Percentiles rank a stretch among this genome's conserved stretches.
Conservation (phyloP, 352 stramenopile species). For the Blastocystis sp. region DNA sequence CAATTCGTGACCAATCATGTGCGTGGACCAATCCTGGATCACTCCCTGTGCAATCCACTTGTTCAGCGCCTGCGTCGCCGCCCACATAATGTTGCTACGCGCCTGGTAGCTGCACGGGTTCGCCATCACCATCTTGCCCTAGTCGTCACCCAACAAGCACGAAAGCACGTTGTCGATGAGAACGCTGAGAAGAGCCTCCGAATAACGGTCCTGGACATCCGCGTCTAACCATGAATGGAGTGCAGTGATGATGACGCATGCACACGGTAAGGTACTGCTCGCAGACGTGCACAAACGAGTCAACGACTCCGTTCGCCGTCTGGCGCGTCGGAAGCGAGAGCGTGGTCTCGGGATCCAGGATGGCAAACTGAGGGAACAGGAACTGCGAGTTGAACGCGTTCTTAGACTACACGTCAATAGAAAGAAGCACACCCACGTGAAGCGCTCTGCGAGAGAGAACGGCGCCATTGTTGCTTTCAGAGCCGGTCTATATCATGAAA, state of each 20-base stretch:
- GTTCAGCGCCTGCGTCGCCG: constrained; percentile 72
- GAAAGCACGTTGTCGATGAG: constrained; percentile 66
- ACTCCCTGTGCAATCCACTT: constrained; percentile 73
- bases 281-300: constrained; percentile 72
- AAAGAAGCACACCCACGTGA: neutral
- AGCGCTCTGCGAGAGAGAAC: constrained; percentile 41
- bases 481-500: constrained; percentile 40
- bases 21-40: constrained; percentile 66
- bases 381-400: constrained; percentile 32
- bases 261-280: constrained; percentile 72
- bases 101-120: constrained; percentile 53
- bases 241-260: neutral
- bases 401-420: constrained; percentile 17
- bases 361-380: constrained; percentile 70
- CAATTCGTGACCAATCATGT: constrained; percentile 72
- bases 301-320: constrained; percentile 67
- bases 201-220: constrained; percentile 69
- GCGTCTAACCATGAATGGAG: constrained; percentile 30
- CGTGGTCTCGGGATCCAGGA: constrained; percentile 70
- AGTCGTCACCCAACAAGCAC: neutral
- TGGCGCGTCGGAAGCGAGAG: constrained; percentile 63
- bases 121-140: constrained; percentile 72
- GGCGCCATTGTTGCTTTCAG: constrained; percentile 67
- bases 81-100: constrained; percentile 72
- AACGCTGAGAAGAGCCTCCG: constrained; percentile 59